Evolutionary conservation across 345 rosid species (phyloP).

Genomic region (Ricinus communis): DNA sequence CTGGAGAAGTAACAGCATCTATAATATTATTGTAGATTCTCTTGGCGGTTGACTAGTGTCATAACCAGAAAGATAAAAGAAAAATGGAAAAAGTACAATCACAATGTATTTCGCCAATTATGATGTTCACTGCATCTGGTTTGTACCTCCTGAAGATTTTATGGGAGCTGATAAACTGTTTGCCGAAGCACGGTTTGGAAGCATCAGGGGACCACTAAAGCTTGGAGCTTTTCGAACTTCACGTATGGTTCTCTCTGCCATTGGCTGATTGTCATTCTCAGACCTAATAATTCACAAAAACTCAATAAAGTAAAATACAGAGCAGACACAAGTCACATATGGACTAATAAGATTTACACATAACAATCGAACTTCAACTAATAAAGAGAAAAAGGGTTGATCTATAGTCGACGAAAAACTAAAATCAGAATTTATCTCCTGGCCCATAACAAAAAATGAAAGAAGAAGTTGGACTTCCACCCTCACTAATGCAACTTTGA

Average conservation of each 20-base stretch:
- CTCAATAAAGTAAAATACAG: not conserved
- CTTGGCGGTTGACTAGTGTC: not conserved
- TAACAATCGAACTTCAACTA: not conserved
- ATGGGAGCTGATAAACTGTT: constrained; percentile 98
- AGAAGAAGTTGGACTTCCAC: no score
- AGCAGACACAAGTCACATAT: not conserved
- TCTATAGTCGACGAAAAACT: not conserved
- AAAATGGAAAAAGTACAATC: constrained; percentile 4
- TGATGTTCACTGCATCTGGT: not conserved
- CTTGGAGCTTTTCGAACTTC: constrained; percentile 74
- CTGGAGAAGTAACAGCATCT: not conserved
- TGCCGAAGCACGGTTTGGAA: constrained; percentile 93
- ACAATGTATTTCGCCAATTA: no score
- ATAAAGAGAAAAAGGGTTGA: not conserved
- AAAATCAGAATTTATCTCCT: not conserved
- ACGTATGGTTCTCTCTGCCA: constrained; percentile 40
- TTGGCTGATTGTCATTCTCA: constrained; percentile 56
- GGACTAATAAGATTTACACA: not conserved
- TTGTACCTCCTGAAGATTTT: constrained; percentile 86
- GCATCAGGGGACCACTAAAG: constrained; percentile 96
- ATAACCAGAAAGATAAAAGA: not conserved
- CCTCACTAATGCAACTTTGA: not conserved
- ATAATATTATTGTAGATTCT: not conserved
- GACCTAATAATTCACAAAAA: constrained; percentile 42
- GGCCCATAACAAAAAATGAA: no score